Evolutionary conservation across 164 flowering plant genomes (phyloP), one percentile per base, ranked within the genome.

Genomic region (Santalum album): DNA sequence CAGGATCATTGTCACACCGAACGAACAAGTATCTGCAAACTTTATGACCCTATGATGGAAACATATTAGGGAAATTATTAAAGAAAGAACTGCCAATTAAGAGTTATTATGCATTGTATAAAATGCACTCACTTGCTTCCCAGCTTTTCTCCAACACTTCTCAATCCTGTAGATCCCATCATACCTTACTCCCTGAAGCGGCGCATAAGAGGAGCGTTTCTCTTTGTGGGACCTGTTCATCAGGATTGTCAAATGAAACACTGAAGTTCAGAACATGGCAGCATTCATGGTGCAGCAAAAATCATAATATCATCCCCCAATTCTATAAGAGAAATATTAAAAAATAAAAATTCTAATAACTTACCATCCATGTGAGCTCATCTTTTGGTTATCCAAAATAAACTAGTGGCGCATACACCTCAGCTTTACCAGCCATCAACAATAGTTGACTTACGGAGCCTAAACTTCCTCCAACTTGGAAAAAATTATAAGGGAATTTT

Each of bases 81-180:
- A 14, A 47, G 14, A 4, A 29, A 29, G 34, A 29, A 29, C 4
- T 9, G 22, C 0, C 29, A 14, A 26, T 19, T 24, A 7, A 12
- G 1, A 12, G 17, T 10, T 35, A 3, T 16, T 29, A 29, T 29
- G 34, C 9, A 29, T 29, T 29, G 9, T 29, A 29, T 10, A n/a
- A 18, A 2, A 38, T 3, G 17, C 17, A 61, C 14, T 18, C 49
- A 91, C 98, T 65, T 92, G 89, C 2, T 59, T 58, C 52, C 95
- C 98, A 53, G 54, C 69, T 69, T 81, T 88, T 23, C 81, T 69
- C 98, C 98, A 92, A 40, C 95, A 88, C 57, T 83, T 92, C 55
- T 92, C 98, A 58, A 89, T 77, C 62, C 96, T 73, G 55, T 92
- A 92, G 39, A 81, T 47, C 9, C 98, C 98, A 70, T 92, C 98